phyloP scores from a whole-genome alignment of 495 filamentous ascomycete species.

The Xylaria venustula region DNA sequence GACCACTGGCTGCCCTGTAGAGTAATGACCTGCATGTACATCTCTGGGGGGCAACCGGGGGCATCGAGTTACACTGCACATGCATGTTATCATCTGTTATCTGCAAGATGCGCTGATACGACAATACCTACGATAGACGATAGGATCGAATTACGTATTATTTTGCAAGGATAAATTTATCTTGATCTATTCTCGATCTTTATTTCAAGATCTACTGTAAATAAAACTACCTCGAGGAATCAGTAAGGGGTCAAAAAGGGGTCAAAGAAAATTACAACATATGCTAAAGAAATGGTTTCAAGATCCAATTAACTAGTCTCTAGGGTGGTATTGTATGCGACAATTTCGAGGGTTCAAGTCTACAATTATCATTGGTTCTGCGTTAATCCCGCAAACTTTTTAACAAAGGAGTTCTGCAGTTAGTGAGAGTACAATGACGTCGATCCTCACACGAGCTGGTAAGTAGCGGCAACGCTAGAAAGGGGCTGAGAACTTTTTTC shows the following conservation, averaged over 20 bases:
- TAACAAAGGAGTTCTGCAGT: not conserved
- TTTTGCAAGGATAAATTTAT: too few species aligned
- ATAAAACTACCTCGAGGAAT: too few species aligned
- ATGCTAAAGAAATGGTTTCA: not conserved
- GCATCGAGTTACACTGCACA: too few species aligned
- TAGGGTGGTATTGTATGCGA: too few species aligned
- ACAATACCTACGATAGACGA: too few species aligned
- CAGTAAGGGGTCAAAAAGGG: too few species aligned
- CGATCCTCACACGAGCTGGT: not conserved
- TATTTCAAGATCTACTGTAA: too few species aligned
- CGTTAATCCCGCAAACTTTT: not conserved
- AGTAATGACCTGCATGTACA: not conserved
- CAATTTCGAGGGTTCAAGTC: not conserved
- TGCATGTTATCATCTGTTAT: too few species aligned
- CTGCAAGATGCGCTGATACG: too few species aligned
- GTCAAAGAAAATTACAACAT: not conserved
- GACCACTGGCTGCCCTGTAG: not conserved
- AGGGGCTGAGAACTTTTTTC: not conserved
- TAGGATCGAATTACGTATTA: too few species aligned
- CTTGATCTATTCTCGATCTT: too few species aligned
- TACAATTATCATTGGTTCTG: not conserved
- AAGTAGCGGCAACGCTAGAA: not conserved
- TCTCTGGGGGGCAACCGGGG: not conserved
- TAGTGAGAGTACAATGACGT: constrained; percentile 2
- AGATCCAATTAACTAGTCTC: not conserved